Evolutionary conservation across 1,284 basidiomycete species (phyloP), one percentile per base, ranked within the genome.

Genomic region (Ceratobasidium sp.): DNA sequence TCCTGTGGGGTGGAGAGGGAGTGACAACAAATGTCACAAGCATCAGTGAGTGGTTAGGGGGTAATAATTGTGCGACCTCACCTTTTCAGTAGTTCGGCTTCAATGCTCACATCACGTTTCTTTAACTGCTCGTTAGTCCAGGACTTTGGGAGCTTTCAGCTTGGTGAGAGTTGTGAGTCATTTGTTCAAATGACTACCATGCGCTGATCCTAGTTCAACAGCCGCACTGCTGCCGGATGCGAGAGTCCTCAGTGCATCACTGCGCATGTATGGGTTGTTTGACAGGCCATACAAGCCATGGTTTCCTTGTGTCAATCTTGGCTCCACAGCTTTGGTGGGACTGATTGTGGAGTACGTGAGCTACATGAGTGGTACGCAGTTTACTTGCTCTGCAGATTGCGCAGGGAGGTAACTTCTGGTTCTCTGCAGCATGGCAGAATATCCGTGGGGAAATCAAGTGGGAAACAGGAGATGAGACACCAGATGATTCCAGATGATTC

Each of bases 231-330:
- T 40, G 64, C 42, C n/a, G 23, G 44, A 23, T 17, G 20, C 54
- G 54, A 3, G 54, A 56, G 54, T 56, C 9, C 9, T 23, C 9
- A 13, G n/a, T 56, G 64, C 64, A 7, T n/a, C 23, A 15, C 44
- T 42, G 23, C 42, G 46, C n/a, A 20, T 66, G 7, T 66, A 66
- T 26, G 64, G 44, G 4, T 2, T 5, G 5, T 48, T 48, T 13
- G 64, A 66, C n/a, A 42, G 64, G 3, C 48, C 64, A 3, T 66
- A 44, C 23, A 46, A 7, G 44, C 64, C 64, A 12, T 66, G 64
- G 40, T 48, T 66, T 9, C 64, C 64, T 2, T 5, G 7, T 12
- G 28, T 66, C 17, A 23, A 7, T 2, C 38, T 4, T 9, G 42
- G 23, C 0, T 46, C 17, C 13, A 10, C 7, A 1, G 13, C 10